Conservation (phyloP, 2,329 filamentous ascomycete species). For the Geosmithia flava region DNA sequence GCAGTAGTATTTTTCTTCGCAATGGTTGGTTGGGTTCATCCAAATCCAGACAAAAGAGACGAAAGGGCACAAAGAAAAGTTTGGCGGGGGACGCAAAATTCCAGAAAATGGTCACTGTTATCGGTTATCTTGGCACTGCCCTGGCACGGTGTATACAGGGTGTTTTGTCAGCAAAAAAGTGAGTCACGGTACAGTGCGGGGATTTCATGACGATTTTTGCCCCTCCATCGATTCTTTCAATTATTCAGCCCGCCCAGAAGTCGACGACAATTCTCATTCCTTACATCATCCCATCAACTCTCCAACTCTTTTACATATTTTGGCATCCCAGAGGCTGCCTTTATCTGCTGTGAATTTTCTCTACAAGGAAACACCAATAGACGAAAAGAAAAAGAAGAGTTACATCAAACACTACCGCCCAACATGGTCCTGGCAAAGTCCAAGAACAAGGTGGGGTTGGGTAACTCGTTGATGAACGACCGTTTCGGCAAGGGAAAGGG, state of each 20-base stretch:
- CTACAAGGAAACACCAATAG: not conserved
- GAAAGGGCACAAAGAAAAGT: constrained; percentile 4
- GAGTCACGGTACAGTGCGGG: constrained; percentile 1
- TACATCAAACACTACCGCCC: constrained; percentile 5
- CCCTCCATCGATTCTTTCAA: constrained; percentile 2
- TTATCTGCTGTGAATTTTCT: not conserved
- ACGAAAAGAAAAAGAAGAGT: not conserved
- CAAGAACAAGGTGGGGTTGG: constrained; percentile 88
- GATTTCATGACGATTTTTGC: constrained; percentile 2
- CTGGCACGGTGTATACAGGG: not conserved
- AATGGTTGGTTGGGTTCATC: not conserved
- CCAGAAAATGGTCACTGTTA: constrained; percentile 2
- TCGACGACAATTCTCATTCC: not conserved
- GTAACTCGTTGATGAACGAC: constrained; percentile 97
- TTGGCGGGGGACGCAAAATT: constrained; percentile 7
- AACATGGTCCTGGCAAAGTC: constrained; percentile 66
- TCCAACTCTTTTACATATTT: not conserved
- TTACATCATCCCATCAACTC: not conserved
- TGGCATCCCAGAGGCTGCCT: not conserved
- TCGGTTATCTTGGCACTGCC: constrained; percentile 3
- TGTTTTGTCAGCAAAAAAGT: too few relatives aligned
- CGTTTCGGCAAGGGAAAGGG: constrained; percentile 92
- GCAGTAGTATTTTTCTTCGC: not conserved
- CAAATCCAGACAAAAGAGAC: not conserved
- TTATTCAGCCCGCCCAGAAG: constrained; percentile 1